These are phyloP conservation scores for Torulaspora delbrueckii DNA, from an alignment of 805 yeast species.

Conservation along the genomic window DNA sequence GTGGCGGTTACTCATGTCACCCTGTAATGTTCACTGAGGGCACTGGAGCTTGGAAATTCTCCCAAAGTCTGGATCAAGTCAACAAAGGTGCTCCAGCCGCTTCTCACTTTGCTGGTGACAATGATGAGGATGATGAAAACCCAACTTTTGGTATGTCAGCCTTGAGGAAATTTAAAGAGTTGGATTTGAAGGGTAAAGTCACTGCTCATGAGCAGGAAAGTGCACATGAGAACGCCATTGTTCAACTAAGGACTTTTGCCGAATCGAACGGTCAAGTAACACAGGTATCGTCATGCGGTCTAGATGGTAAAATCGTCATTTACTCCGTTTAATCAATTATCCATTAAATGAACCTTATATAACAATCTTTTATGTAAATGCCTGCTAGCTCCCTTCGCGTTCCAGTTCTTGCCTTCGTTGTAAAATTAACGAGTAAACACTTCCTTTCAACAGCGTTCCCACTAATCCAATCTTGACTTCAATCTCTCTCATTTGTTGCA, in stretches of 20 bases:
- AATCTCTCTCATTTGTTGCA: constrained; percentile 51
- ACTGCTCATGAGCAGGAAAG: constrained; percentile 49
- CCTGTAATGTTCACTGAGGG: constrained; percentile 81
- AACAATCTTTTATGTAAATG: not conserved
- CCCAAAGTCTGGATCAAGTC: constrained; percentile 54
- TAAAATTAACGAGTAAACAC: constrained; percentile 60
- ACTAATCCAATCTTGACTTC: constrained; percentile 62
- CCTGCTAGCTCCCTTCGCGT: constrained; percentile 1
- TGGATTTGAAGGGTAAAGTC: constrained; percentile 88
- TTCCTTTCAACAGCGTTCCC: constrained; percentile 61
- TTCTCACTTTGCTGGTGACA: constrained; percentile 29
- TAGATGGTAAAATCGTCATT: constrained; percentile 87
- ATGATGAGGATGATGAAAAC: constrained; percentile 48
- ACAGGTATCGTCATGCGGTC: constrained; percentile 69
- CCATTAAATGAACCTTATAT: not conserved
- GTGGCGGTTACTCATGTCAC: constrained; percentile 90
- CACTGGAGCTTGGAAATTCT: constrained; percentile 55
- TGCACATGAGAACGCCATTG: constrained; percentile 87
- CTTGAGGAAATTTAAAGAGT: constrained; percentile 87
- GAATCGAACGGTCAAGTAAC: constrained; percentile 49
- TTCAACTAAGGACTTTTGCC: constrained; percentile 52
- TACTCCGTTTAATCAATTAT: constrained; percentile 44
- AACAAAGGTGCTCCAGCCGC: constrained; percentile 9
- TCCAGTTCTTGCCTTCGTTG: constrained; percentile 40
- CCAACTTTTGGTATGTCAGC: constrained; percentile 64